Evolutionary conservation across 352 stramenopile species (phyloP).

Genomic region (Discostella stelligera): DNA sequence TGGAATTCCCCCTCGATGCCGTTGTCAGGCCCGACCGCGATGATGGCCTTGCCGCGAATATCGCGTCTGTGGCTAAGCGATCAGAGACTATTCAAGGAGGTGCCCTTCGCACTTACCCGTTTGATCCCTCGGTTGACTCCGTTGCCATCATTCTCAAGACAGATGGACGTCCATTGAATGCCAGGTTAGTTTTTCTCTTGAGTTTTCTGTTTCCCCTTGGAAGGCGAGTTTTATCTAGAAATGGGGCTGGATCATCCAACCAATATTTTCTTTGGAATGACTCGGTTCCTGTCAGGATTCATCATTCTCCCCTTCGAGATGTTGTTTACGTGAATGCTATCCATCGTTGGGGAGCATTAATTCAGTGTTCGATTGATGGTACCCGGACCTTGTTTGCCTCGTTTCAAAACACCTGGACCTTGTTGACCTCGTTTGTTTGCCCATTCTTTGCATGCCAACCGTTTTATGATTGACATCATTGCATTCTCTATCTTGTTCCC

Average conservation of each 20-base stretch:
- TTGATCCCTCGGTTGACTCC: slow-evolving; percentile 59
- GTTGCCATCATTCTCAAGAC: slow-evolving; percentile 73
- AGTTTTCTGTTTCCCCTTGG: neutral
- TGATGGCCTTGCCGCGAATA: slow-evolving; percentile 39
- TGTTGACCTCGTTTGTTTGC: neutral
- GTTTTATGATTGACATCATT: too few species aligned
- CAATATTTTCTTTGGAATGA: neutral
- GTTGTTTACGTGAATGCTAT: too few species aligned
- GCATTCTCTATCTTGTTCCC: neutral
- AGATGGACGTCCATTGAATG: slow-evolving; percentile 72
- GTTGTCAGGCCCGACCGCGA: slow-evolving; percentile 51
- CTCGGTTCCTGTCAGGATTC: too few species aligned
- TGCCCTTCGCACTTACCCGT: slow-evolving; percentile 67
- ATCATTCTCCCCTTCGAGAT: too few species aligned
- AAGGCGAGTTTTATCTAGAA: neutral
- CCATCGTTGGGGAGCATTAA: too few species aligned
- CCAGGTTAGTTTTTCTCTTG: slow-evolving; percentile 13
- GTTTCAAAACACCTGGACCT: neutral
- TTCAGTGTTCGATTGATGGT: slow-evolving; percentile 1
- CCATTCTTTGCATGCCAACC: too few species aligned
- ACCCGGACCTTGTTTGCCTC: neutral
- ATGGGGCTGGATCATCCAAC: neutral
- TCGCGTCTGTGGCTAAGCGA: slow-evolving; percentile 36
- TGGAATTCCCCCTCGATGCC: slow-evolving; percentile 67
- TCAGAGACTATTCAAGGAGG: slow-evolving; percentile 72